Evolutionary conservation across 352 stramenopile species (phyloP).

Genomic region (Pythium oligandrum): DNA sequence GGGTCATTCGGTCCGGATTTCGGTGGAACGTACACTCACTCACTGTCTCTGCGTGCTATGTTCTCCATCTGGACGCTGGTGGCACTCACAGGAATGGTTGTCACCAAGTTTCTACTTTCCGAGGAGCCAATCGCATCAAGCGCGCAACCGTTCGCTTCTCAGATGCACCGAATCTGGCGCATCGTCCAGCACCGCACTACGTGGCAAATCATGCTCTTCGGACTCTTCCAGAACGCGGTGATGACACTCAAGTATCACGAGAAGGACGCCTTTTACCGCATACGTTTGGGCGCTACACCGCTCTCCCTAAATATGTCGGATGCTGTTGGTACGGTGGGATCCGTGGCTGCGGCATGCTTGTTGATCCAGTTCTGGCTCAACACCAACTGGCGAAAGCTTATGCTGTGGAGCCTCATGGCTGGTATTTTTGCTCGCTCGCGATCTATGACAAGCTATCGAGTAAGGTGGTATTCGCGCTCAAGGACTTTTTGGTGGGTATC

Average conservation of each 20-base stretch:
- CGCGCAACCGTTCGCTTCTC: constrained; percentile 12
- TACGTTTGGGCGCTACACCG: constrained; percentile 9
- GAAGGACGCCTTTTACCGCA: not conserved
- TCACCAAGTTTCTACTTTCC: constrained; percentile 14
- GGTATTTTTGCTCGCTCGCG: constrained; percentile 10
- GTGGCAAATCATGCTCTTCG: constrained; percentile 17
- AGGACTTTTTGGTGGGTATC: constrained; percentile 4
- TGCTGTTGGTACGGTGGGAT: constrained; percentile 3
- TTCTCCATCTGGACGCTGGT: constrained; percentile 12
- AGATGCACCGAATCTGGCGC: constrained; percentile 18
- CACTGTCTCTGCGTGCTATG: constrained; percentile 16
- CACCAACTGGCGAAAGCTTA: constrained; percentile 20
- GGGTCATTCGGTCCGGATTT: constrained; percentile 15
- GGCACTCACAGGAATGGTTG: constrained; percentile 7
- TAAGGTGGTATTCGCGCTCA: constrained; percentile 6
- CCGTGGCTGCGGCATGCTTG: not conserved
- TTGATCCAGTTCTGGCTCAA: constrained; percentile 17
- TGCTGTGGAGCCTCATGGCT: constrained; percentile 8
- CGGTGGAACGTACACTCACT: constrained; percentile 14
- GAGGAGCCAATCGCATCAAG: constrained; percentile 14
- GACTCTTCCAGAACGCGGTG: constrained; percentile 12
- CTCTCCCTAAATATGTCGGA: constrained; percentile 12
- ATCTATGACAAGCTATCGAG: constrained; percentile 9
- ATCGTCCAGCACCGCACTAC: constrained; percentile 22
- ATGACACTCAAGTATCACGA: not conserved